Percentiles rank a stretch among this genome's conserved stretches.
Conservation (phyloP, 352 stramenopile genomes). For the Phytopythium vexans region DNA sequence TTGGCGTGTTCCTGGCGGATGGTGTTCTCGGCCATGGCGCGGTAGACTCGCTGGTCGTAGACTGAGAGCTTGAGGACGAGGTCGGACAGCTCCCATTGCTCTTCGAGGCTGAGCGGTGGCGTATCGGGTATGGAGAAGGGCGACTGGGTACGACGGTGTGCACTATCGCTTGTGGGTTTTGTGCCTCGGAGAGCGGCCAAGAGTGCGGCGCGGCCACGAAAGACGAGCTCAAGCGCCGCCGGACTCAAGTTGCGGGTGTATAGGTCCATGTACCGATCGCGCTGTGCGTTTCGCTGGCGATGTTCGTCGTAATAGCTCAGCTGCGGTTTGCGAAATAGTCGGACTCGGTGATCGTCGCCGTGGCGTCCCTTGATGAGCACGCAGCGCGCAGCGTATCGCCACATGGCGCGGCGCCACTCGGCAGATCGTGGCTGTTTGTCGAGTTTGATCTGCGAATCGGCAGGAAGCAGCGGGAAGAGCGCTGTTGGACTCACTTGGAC, state of each 20-base stretch:
- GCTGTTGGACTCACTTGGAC: slow-evolving; percentile 22
- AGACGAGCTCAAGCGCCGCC: slow-evolving; percentile 33
- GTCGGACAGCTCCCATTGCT: slow-evolving; percentile 70
- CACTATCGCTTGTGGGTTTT: slow-evolving; percentile 3
- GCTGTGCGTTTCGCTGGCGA: slow-evolving; percentile 1
- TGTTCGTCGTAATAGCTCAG: slow-evolving; percentile 6
- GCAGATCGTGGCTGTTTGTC: slow-evolving; percentile 35
- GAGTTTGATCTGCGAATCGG: slow-evolving; percentile 5
- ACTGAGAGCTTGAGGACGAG: slow-evolving; percentile 45
- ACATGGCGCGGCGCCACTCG: slow-evolving; percentile 62
- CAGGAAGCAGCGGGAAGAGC: slow-evolving; percentile 33
- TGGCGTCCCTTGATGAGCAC: slow-evolving; percentile 19
- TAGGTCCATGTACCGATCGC: slow-evolving; percentile 49
- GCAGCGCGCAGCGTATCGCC: slow-evolving; percentile 55
- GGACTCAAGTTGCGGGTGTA: slow-evolving; percentile 50
- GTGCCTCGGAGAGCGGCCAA: slow-evolving; percentile 4
- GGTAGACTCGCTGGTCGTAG: slow-evolving; percentile 43
- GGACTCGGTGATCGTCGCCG: slow-evolving; percentile 3
- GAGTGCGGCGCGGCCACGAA: slow-evolving; percentile 35
- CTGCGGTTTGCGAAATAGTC: background rate
- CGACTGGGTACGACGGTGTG: slow-evolving; percentile 11
- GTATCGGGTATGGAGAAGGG: slow-evolving; percentile 14
- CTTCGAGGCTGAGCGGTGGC: slow-evolving; percentile 34
- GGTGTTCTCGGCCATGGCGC: slow-evolving; percentile 31
- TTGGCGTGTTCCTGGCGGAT: slow-evolving; percentile 37